phyloP scores from a whole-genome alignment of 495 filamentous ascomycete species.

The Amniculicola lignicola region DNA sequence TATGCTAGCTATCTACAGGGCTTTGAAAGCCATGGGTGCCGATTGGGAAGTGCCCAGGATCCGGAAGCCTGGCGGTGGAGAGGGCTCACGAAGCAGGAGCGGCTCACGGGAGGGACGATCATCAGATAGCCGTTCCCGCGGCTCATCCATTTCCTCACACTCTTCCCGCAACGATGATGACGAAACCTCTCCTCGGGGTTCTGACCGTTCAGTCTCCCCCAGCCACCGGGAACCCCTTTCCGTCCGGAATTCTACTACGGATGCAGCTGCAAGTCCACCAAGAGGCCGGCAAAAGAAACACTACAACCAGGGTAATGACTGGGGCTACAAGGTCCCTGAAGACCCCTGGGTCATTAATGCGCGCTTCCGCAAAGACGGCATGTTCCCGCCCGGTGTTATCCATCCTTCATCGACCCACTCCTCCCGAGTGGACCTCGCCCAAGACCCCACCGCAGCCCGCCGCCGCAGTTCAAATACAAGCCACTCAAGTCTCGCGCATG shows the following conservation, averaged over 20 bases:
- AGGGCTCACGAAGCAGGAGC: conserved; percentile 29
- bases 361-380: conserved; percentile 76
- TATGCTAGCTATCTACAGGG: conserved; percentile 88
- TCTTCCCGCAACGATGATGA: conserved; percentile 24
- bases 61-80: conserved; percentile 35
- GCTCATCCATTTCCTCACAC: conserved; percentile 18
- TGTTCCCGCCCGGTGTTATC: conserved; percentile 53
- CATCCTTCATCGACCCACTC: conserved; percentile 54
- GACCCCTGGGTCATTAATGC: conserved; percentile 96
- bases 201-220: conserved; percentile 26
- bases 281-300: conserved; percentile 28
- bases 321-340: conserved; percentile 73
- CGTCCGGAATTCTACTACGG: conserved; percentile 18
- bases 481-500: conserved; percentile 27
- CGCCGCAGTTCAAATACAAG: conserved; percentile 48
- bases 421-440: conserved; percentile 54
- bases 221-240: conserved; percentile 18
- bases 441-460: conserved; percentile 36
- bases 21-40: conserved; percentile 79
- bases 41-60: conserved; percentile 67
- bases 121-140: conserved; percentile 25
- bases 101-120: conserved; percentile 20
- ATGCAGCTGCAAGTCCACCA: background rate
- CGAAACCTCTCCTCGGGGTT: background rate
- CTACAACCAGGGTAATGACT: conserved; percentile 40